phyloP scores from a whole-genome alignment of 108 stramenopile genomes.

The Asterionellopsis glacialis region DNA sequence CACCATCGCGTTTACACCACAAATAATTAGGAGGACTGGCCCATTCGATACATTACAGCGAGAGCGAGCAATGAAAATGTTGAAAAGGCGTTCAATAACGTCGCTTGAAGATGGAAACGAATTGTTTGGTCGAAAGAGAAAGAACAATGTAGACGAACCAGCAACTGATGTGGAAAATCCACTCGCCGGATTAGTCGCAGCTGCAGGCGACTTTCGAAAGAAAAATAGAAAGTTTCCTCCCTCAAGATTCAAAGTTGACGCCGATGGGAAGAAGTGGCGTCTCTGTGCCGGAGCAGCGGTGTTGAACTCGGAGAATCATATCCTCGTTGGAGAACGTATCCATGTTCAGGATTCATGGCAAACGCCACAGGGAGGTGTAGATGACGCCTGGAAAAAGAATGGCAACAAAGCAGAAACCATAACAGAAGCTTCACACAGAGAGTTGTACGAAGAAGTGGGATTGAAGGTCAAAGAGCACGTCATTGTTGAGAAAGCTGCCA shows the following conservation, averaged over 20 bases:
- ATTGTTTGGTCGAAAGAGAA: too few species aligned
- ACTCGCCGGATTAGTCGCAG: too few species aligned
- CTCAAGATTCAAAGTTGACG: background rate
- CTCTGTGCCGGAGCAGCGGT: conserved; percentile 44
- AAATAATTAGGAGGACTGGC: too few species aligned
- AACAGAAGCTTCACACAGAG: conserved; percentile 32
- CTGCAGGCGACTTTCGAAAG: too few species aligned
- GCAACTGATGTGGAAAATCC: too few species aligned
- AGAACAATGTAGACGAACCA: too few species aligned
- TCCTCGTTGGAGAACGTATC: conserved; percentile 43
- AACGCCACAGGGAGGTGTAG: conserved; percentile 46
- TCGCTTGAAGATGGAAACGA: too few species aligned
- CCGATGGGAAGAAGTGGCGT: conserved; percentile 25
- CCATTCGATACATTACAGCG: too few species aligned
- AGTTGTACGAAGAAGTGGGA: conserved; percentile 45
- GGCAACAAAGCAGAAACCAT: conserved; percentile 24
- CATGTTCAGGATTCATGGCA: conserved; percentile 34
- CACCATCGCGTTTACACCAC: too few species aligned
- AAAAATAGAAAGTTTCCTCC: too few species aligned
- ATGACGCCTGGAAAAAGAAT: conserved; percentile 14
- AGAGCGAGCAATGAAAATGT: too few species aligned
- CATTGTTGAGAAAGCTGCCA: conserved; percentile 16
- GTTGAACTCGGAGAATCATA: conserved; percentile 39
- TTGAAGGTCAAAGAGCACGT: conserved; percentile 28
- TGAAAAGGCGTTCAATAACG: too few species aligned